Evolutionary conservation across 345 rosid genomes (phyloP), one percentile per base, ranked within the genome.

Genomic region (Balakata baccata): DNA sequence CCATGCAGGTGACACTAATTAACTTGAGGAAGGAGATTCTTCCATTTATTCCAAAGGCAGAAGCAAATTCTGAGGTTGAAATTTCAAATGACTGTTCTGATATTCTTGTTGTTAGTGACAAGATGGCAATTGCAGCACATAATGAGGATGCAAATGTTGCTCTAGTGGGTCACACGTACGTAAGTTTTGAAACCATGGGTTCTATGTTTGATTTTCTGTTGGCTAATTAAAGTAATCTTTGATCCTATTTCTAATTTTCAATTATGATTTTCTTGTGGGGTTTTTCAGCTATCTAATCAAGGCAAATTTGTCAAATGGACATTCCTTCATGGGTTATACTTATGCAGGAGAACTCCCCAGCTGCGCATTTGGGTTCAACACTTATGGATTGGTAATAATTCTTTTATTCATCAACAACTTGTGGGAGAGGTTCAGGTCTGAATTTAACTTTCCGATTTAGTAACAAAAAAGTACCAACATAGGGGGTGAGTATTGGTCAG

Each of bases 331-430:
- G 51, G 82, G 87, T 25, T 88, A 88, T 71, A 81, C 89, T 6
- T 88, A 85, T 22, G 88, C 92, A n/a, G 92, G 88, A 70, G 92
- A 86, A 81, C 88, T 86, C 47, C 92, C 89, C 11, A 88, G 88
- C 79, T 86, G 92, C 41, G 89, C 92, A 11, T 85, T 86, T 50
- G 92, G 92, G 75, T 81, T 84, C 79, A 88, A 83, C 66, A 81
- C 50, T 75, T 69, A 63, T 16, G 92, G 89, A 70, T 69, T 84
- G 89, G 92, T 88, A 84, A 76, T 56, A 1, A 4, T 13, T 64
- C 20, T 71, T 41, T 29, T 50, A n/a, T 25, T 18, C 37, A 14
- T 56, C 56, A 50, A 50, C 53, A 50, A 50, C 34, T 29, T 29
- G 34, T 29, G 34, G 34, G 34, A 29, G 34, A 29, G 34, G 34